These are phyloP conservation scores for Nemania sp. DNA, from an alignment of 2,329 filamentous ascomycete species.

Conservation along the genomic window DNA sequence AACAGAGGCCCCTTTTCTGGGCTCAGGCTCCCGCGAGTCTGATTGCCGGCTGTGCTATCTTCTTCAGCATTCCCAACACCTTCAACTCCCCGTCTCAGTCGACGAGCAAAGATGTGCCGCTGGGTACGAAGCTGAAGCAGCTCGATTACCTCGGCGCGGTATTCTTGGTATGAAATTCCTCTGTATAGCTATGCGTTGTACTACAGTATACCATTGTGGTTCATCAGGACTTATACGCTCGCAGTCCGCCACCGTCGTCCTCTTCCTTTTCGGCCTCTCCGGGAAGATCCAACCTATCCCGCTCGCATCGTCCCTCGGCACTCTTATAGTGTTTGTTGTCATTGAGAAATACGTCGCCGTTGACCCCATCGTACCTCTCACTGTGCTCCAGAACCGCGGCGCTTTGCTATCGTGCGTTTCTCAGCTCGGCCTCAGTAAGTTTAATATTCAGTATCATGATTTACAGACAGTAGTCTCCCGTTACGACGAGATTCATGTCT, in stretches of 20 bases:
- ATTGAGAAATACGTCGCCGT: slow-evolving; percentile 65
- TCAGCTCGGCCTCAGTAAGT: slow-evolving; percentile 66
- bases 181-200: neutral
- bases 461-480: neutral
- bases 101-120: slow-evolving; percentile 44
- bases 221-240: neutral
- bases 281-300: slow-evolving; percentile 62
- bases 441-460: neutral
- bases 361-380: slow-evolving; percentile 76
- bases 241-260: slow-evolving; percentile 65
- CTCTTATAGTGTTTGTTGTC: slow-evolving; percentile 57
- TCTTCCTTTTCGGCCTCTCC: slow-evolving; percentile 73
- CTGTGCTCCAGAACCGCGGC: slow-evolving; percentile 69
- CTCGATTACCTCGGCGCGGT: slow-evolving; percentile 77
- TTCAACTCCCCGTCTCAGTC: slow-evolving; percentile 39
- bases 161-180: slow-evolving; percentile 55
- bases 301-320: slow-evolving; percentile 59
- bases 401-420: slow-evolving; percentile 74
- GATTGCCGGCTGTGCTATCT: slow-evolving; percentile 63
- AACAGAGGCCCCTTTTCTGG: slow-evolving; percentile 70
- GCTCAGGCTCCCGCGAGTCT: slow-evolving; percentile 68
- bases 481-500: neutral
- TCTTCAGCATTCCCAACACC: slow-evolving; percentile 64
- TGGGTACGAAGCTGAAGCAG: slow-evolving; percentile 58
- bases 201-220: neutral